Evolutionary conservation across 768 basidiomycete genomes (phyloP).

Genomic region (Lanmaoa pseudosensibilis): DNA sequence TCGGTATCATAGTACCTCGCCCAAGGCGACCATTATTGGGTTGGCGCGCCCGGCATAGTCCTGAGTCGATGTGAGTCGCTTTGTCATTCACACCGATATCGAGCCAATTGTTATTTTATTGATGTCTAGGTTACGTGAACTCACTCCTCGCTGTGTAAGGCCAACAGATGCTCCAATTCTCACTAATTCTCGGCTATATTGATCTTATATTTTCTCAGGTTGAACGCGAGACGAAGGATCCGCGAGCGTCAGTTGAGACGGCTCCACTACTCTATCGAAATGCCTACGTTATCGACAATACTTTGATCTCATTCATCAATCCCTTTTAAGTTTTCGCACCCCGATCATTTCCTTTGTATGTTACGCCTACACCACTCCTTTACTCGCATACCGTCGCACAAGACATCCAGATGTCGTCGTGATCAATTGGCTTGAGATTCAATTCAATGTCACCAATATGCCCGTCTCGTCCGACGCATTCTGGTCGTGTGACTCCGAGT

Average conservation of each 20-base stretch:
- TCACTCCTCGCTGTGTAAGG: constrained; percentile 15
- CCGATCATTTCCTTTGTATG: too few species aligned
- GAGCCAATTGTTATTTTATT: background rate
- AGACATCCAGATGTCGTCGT: too few species aligned
- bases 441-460: too few species aligned
- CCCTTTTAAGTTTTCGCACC: too few species aligned
- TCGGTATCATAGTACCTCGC: constrained; percentile 3
- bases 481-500: too few species aligned
- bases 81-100: background rate
- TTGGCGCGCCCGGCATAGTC: constrained; percentile 6
- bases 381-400: too few species aligned
- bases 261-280: background rate
- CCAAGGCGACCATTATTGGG: constrained; percentile 10
- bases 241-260: constrained; percentile 11
- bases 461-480: too few species aligned
- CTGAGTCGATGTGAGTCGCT: constrained; percentile 11
- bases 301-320: background rate
- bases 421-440: too few species aligned
- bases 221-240: constrained; percentile 9
- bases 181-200: background rate
- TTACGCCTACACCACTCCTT: too few species aligned
- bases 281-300: constrained; percentile 7
- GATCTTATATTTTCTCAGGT: background rate
- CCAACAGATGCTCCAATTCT: background rate
- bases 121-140: constrained; percentile 12